Evolutionary conservation across 768 basidiomycete species (phyloP).

Genomic region (Boletus bicolor): DNA sequence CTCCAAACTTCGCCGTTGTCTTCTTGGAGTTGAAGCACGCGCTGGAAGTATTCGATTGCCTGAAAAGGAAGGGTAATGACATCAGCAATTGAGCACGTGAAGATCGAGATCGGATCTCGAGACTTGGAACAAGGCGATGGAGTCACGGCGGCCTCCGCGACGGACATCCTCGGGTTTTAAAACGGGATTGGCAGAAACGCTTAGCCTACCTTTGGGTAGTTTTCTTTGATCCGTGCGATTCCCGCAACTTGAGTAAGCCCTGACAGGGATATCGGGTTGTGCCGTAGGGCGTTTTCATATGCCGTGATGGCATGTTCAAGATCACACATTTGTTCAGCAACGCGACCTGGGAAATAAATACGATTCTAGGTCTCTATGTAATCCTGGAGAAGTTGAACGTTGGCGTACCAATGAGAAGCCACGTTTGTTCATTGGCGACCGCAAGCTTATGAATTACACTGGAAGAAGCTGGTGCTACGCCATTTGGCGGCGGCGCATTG

Average conservation of each 20-base stretch:
- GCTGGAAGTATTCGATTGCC: constrained; percentile 97
- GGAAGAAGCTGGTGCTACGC: constrained; percentile 24
- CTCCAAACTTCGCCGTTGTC: constrained; percentile 99
- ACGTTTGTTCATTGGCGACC: constrained; percentile 89
- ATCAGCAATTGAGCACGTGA: constrained; percentile 31
- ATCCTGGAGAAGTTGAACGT: background rate
- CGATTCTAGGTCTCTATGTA: constrained; percentile 15
- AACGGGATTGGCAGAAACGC: constrained; percentile 31
- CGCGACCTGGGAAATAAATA: constrained; percentile 61
- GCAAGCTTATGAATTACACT: constrained; percentile 73
- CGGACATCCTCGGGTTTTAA: constrained; percentile 34
- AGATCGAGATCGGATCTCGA: constrained; percentile 28
- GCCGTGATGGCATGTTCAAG: constrained; percentile 88
- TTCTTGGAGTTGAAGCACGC: constrained; percentile 84
- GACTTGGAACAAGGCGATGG: constrained; percentile 18
- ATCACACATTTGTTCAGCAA: constrained; percentile 95
- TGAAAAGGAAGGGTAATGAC: constrained; percentile 37
- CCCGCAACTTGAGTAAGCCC: constrained; percentile 93
- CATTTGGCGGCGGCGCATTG: constrained; percentile 27
- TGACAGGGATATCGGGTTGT: constrained; percentile 87
- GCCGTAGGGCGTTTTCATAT: constrained; percentile 93
- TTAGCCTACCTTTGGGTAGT: constrained; percentile 81
- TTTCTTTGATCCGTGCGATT: constrained; percentile 96
- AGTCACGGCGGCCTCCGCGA: constrained; percentile 21
- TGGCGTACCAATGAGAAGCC: constrained; percentile 80